Evolutionary conservation across 768 basidiomycete genomes (phyloP).

Genomic region (Postia placenta): DNA sequence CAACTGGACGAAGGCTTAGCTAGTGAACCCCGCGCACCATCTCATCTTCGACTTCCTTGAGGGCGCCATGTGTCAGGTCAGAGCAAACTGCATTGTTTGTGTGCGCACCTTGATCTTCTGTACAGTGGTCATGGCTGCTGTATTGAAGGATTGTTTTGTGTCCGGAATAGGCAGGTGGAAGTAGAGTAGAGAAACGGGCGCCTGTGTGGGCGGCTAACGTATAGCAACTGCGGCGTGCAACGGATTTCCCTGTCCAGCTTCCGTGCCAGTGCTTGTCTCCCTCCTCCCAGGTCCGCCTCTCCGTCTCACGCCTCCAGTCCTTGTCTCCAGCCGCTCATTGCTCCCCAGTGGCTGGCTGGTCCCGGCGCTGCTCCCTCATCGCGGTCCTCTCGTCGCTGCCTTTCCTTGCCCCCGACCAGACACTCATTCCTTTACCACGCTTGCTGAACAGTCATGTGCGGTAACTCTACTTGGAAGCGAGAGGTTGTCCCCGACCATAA

Average conservation of each 20-base stretch:
- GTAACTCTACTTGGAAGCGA: conserved; percentile 89
- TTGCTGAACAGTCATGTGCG: conserved; percentile 44
- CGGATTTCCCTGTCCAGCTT: neutral
- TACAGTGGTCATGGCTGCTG: conserved; percentile 68
- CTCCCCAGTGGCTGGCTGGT: conserved; percentile 18
- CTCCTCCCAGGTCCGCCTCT: conserved; percentile 10
- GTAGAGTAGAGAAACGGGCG: neutral
- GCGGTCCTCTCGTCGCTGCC: conserved; percentile 18
- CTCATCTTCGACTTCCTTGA: conserved; percentile 92
- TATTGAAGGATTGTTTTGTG: conserved; percentile 2
- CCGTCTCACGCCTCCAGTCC: conserved; percentile 9
- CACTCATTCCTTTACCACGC: conserved; percentile 11
- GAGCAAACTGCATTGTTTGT: neutral
- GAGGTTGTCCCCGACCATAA: conserved; percentile 98
- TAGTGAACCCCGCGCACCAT: conserved; percentile 50
- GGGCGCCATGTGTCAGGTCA: conserved; percentile 4
- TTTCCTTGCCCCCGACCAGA: conserved; percentile 11
- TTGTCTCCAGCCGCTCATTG: conserved; percentile 16
- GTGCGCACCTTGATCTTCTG: conserved; percentile 76
- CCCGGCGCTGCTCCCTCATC: conserved; percentile 16
- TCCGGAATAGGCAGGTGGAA: conserved; percentile 3
- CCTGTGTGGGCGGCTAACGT: conserved; percentile 5
- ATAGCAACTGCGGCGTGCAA: conserved; percentile 1
- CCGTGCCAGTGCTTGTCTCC: conserved; percentile 2
- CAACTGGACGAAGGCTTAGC: conserved; percentile 18